Base-by-base conservation (phyloP, 129 eudicot species). In the Lactuca saligna region DNA sequence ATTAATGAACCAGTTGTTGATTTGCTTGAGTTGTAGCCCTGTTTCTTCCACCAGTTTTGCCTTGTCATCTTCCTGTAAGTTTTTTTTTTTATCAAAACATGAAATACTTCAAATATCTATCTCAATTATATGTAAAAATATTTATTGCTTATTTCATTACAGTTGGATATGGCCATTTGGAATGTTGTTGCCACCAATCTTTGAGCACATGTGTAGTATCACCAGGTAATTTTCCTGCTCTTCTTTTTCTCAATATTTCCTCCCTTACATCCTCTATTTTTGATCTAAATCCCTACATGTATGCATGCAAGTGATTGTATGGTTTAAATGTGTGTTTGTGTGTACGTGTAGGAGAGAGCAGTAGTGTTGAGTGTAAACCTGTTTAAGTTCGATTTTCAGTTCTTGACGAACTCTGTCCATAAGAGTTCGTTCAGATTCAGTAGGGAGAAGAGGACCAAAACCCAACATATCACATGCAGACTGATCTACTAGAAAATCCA, bases 101-200 rank as follows among this genome's bases (percentile, higher is more conserved):
- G 31, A 17, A 55, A 8, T 8, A 44, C 35, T 50, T 48, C 29
- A 31, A 69, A 17, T 15, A 57, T 31, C 5, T 38, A 10, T 46
- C 63, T 4, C 10, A 38, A 17, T 56, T 56, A 3, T 17, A 55
- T 63, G 4, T 25, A 25, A 25, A 25, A 4, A 5, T 4, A 39
- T 39, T 39, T 7, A 2, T 4, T 6, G 12, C 29, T 46, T 46
- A 46, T 46, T 46, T 41, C 63, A 9, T 84, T 86, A 92, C 98
- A 66, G 98, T 92, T 32, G 98, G 98, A 72, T 93, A 93, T 65
- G 98, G 98, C 98, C 98, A 93, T 79, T 93, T 93, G 0, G 96
- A 77, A 66, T 93, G 98, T 68, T 93, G 91, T 79, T 93, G 96
- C 98, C 98, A 93, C 98, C 98, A 93, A 29, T 78, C 85, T 82